These are phyloP conservation scores for Chalciporus chontae DNA, from an alignment of 768 basidiomycete species.

Conservation along the genomic window DNA sequence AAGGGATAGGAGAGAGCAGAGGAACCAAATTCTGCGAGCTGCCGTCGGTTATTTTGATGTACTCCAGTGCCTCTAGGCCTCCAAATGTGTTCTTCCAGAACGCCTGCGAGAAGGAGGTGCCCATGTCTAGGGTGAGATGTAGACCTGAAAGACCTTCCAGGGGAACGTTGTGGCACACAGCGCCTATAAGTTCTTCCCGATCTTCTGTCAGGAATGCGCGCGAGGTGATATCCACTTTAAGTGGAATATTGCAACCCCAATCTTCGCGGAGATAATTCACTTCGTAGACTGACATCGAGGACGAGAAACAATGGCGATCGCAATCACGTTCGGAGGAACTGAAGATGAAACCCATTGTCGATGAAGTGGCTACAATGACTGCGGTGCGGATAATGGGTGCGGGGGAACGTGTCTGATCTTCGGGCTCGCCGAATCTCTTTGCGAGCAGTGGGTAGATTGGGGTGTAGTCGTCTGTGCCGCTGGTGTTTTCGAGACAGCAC, in stretches of 20 bases:
- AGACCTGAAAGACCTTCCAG: slow-evolving; percentile 9
- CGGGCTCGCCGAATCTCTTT: slow-evolving; percentile 10
- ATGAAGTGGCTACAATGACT: slow-evolving; percentile 8
- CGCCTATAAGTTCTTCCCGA: slow-evolving; percentile 10
- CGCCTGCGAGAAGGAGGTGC: slow-evolving; percentile 2
- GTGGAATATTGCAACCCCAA: slow-evolving; percentile 19
- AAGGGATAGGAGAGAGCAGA: slow-evolving; percentile 1
- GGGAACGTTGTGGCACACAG: slow-evolving; percentile 13
- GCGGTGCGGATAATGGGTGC: slow-evolving; percentile 12
- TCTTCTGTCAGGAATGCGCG: slow-evolving; percentile 6
- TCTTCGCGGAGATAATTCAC: slow-evolving; percentile 9
- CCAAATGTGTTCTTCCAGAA: slow-evolving; percentile 22
- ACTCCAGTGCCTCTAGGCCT: slow-evolving; percentile 8
- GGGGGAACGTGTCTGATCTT: neutral
- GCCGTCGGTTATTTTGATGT: slow-evolving; percentile 9
- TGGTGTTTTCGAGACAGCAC: slow-evolving; percentile 6
- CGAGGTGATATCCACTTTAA: slow-evolving; percentile 12
- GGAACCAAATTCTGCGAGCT: slow-evolving; percentile 9
- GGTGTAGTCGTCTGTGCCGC: slow-evolving; percentile 1
- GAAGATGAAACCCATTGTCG: slow-evolving; percentile 15
- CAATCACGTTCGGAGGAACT: slow-evolving; percentile 11
- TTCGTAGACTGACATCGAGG: slow-evolving; percentile 6
- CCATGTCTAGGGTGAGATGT: slow-evolving; percentile 10
- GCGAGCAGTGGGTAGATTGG: slow-evolving; percentile 14
- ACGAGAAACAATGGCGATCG: slow-evolving; percentile 7